Evolutionary conservation across 805 yeast species (phyloP), one percentile per base, ranked within the genome.

Genomic region (Zygotorulaspora danielsina): DNA sequence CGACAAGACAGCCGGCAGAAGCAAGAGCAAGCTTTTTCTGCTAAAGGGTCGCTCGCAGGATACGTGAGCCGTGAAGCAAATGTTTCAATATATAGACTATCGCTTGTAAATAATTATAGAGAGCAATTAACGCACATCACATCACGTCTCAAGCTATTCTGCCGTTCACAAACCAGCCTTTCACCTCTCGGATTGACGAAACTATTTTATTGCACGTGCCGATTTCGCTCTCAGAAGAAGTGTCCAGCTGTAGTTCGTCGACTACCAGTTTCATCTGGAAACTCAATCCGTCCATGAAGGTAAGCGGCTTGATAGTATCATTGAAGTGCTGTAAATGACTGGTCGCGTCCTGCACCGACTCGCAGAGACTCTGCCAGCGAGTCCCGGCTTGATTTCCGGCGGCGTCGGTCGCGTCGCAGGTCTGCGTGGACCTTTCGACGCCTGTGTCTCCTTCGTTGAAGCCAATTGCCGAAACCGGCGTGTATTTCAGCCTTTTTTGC

Each of bases 381-480:
- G 28, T 24, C 6, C 24, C 36, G n/a, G 30, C 13, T n/a, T 11
- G 15, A 6, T 12, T 15, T 18, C 6, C 20, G 20, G 15, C 56
- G 20, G 52, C 62, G 0, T 35, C 36, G 11, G 17, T 30, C 24
- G 32, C 42, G 9, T 38, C 48, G 12, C 61, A 55, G 27, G 64
- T 59, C 41, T 60, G 65, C 3, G 55, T 54, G 12, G 50, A 49
- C 18, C 57, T 45, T 12, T 58, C 62, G 10, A 55, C 39, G 7
- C 65, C 59, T 35, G 65, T 61, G 17, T 59, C 46, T 16, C 51
- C 51, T 19, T 66, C 70, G 26, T 67, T 68, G 45, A 67, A 67
- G 16, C 67, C 71, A 10, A 72, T 53, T 8, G 65, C 65, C n/a
- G 72, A 65, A 3, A 66, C 50, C 3, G 77, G 72, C 0, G 72